Base-by-base conservation (phyloP, 164 flowering plant genomes). In the Protea cynaroides region DNA sequence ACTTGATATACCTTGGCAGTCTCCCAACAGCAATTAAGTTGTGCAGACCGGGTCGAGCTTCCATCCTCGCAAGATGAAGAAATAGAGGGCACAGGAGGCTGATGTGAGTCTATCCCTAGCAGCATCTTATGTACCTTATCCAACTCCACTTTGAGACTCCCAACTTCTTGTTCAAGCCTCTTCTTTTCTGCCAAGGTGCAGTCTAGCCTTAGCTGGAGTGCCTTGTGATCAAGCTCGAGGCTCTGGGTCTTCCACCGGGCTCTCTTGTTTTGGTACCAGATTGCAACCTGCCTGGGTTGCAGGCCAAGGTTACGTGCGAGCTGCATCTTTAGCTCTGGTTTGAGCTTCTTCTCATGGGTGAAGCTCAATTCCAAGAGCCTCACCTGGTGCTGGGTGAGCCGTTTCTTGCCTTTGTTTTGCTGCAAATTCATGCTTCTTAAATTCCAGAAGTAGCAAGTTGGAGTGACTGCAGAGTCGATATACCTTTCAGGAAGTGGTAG, bases 181-280 rank as follows among this genome's bases (percentile, higher is more conserved):
- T 62, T 70, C 59, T 77, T 83, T 4, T 79, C 81, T 11, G 72
- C 74, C 25, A 74, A 38, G 36, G 64, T 72, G 63, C 56, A 59
- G 0, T 74, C 79, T 8, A 80, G 76, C 72, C 58, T 69, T 25
- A 63, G 63, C 54, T 76, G 76, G 18, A 76, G 61, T 57, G 68
- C 52, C 61, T 58, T 68, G 72, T 76, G 67, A 11, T 78, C 78
- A 0, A 70, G 64, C 71, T 78, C 80, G 7, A 72, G 71, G 24
- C 59, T 61, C 50, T 78, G 76, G 46, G 51, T 66, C 64, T 78
- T 78, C 76, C 78, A 75, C 37, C 80, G 61, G 6, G 80, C 80
- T 44, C 81, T 62, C 56, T 73, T 78, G 69, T 81, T 81, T 38
- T 78, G 84, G 56, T 74, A 78, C 84, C 84, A 81, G 17, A 81